These are phyloP conservation scores for Lobulomyces angularis DNA, from an alignment of 192 early-diverging fungal genomes.

Conservation along the genomic window DNA sequence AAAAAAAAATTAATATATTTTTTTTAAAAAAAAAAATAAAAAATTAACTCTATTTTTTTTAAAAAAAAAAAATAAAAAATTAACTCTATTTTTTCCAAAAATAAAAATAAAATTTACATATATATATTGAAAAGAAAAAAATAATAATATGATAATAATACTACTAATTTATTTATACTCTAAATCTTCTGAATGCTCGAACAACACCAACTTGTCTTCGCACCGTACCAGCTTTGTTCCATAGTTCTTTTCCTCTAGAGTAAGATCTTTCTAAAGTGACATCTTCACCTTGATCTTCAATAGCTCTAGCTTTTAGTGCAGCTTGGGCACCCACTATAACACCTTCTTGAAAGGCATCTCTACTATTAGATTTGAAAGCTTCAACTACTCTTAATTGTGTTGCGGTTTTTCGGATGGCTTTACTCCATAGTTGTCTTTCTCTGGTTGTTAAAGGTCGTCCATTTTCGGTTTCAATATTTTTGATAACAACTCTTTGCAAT, in stretches of 20 bases:
- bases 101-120: too few species aligned
- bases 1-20: too few species aligned
- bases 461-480: not conserved
- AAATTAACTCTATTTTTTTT: too few species aligned
- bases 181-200: slow-evolving; percentile 21
- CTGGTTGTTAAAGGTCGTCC: not conserved
- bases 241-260: slow-evolving; percentile 11
- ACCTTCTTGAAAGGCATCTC: not conserved
- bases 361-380: not conserved
- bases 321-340: slow-evolving; percentile 1
- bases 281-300: slow-evolving; percentile 4
- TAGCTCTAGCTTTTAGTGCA: not conserved
- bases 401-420: slow-evolving; percentile 1
- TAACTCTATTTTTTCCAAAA: too few species aligned
- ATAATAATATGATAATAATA: too few species aligned
- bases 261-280: not conserved
- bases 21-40: too few species aligned
- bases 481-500: not conserved
- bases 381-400: not conserved
- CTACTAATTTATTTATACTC: too few species aligned
- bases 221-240: slow-evolving; percentile 11
- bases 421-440: not conserved
- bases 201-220: slow-evolving; percentile 12
- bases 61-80: too few species aligned
- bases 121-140: too few species aligned